Conservation (phyloP, 164 flowering plant species). For the Vitis rotundifolia region DNA sequence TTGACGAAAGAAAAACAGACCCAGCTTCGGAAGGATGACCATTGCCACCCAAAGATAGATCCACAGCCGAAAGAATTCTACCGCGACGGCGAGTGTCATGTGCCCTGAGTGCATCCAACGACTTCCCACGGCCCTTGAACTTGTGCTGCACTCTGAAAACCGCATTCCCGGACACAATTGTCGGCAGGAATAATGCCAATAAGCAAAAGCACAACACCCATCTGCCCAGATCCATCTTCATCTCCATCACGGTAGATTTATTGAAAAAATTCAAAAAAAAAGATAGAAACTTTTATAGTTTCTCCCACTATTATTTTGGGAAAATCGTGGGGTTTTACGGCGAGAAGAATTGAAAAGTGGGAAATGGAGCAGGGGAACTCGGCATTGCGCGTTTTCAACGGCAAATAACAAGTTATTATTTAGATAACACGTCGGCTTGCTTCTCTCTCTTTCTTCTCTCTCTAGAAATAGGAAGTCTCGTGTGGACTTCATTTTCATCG, state of each 20-base stretch:
- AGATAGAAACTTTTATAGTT: too few species aligned
- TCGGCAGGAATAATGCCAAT: not conserved
- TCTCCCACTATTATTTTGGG: not conserved
- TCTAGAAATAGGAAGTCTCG: too few species aligned
- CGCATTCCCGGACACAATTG: conserved; percentile 22
- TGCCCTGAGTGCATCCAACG: conserved; percentile 28
- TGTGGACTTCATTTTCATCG: too few species aligned
- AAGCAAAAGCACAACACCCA: not conserved
- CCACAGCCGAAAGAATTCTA: conserved; percentile 39
- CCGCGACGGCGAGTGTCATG: conserved; percentile 53
- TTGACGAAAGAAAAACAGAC: conserved; percentile 22
- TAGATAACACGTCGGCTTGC: not conserved
- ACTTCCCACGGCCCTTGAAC: conserved; percentile 34
- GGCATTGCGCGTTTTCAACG: conserved; percentile 20
- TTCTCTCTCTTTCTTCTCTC: not conserved
- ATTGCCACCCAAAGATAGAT: conserved; percentile 54
- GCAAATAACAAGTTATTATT: conserved; percentile 9
- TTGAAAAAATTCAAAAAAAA: too few species aligned
- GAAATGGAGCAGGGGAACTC: not conserved
- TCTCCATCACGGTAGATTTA: not conserved
- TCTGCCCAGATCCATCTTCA: not conserved
- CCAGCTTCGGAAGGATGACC: conserved; percentile 57
- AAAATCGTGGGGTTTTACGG: not conserved
- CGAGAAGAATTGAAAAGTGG: not conserved
- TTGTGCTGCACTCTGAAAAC: conserved; percentile 46